Conservation (phyloP, 192 early-diverging fungal genomes). For the Dissophora ornata region DNA sequence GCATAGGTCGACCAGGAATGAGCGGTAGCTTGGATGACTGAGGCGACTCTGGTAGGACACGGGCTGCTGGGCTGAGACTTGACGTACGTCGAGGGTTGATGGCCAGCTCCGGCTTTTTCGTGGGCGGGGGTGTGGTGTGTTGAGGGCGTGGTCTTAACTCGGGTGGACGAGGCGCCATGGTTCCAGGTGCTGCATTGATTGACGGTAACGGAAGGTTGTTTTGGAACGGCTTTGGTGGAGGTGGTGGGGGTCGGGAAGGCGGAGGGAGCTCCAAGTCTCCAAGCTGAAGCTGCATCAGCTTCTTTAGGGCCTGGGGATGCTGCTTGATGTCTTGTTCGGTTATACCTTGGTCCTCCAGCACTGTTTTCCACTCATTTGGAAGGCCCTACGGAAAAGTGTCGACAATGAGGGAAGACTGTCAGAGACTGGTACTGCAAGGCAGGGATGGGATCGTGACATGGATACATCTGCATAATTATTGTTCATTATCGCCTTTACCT, state of each 20-base stretch:
- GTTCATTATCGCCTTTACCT: too few relatives aligned
- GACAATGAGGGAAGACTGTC: not conserved
- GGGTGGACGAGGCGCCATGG: constrained; percentile 3
- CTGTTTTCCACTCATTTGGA: constrained; percentile 60
- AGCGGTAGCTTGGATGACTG: constrained; percentile 9
- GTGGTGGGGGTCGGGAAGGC: constrained; percentile 31
- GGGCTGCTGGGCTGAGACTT: constrained; percentile 38
- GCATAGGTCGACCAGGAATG: constrained; percentile 7
- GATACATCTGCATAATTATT: too few relatives aligned
- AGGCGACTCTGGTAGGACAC: constrained; percentile 17
- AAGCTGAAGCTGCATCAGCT: constrained; percentile 61
- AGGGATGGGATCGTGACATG: too few relatives aligned
- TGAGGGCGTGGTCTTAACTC: constrained; percentile 15
- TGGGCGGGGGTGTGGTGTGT: not conserved
- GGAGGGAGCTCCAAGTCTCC: constrained; percentile 57
- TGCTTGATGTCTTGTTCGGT: constrained; percentile 58
- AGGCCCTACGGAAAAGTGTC: constrained; percentile 51
- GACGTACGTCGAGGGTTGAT: constrained; percentile 43
- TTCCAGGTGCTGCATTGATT: constrained; percentile 4
- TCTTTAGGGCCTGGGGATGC: constrained; percentile 59
- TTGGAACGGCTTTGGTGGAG: constrained; percentile 31
- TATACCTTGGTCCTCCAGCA: constrained; percentile 57
- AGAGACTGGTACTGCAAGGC: too few relatives aligned
- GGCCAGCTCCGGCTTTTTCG: constrained; percentile 13
- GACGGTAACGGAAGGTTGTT: constrained; percentile 20